A percentile compares a stretch with the other conserved stretches of the same genome.
These are phyloP conservation scores for Ganoderma meredithae DNA, from an alignment of 1,284 basidiomycete species.

Conservation along the genomic window DNA sequence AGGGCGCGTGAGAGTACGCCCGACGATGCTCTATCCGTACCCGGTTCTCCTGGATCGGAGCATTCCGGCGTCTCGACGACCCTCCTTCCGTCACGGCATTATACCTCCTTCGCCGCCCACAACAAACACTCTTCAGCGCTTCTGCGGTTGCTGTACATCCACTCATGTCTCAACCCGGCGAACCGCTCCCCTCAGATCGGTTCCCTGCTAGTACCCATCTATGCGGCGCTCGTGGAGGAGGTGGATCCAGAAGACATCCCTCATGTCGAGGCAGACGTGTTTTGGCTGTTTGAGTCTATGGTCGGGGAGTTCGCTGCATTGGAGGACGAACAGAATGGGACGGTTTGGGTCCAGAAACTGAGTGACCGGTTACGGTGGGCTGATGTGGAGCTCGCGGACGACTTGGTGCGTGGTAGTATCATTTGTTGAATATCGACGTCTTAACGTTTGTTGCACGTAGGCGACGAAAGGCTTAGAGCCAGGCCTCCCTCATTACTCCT, in stretches of 20 bases:
- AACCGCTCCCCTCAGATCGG: slow-evolving; percentile 71
- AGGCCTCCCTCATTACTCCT: slow-evolving; percentile 78
- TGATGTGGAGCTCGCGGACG: slow-evolving; percentile 66
- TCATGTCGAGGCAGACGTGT: slow-evolving; percentile 80
- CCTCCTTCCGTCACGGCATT: slow-evolving; percentile 57
- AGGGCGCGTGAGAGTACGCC: slow-evolving; percentile 36
- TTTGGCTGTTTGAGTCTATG: slow-evolving; percentile 81
- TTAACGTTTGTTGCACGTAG: slow-evolving; percentile 40
- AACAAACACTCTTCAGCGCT: slow-evolving; percentile 69
- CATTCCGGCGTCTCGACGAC: slow-evolving; percentile 50
- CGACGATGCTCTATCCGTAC: slow-evolving; percentile 42
- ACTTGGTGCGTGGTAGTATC: slow-evolving; percentile 56
- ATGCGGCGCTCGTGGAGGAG: slow-evolving; percentile 67
- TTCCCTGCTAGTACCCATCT: slow-evolving; percentile 73
- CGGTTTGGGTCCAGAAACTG: slow-evolving; percentile 68
- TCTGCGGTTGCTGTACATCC: slow-evolving; percentile 75
- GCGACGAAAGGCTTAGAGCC: slow-evolving; percentile 73
- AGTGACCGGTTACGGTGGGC: slow-evolving; percentile 70
- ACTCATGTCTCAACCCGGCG: slow-evolving; percentile 76
- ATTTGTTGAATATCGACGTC: slow-evolving; percentile 19
- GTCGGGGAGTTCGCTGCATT: slow-evolving; percentile 76
- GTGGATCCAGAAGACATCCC: slow-evolving; percentile 64
- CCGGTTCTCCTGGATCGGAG: slow-evolving; percentile 41
- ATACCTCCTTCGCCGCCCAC: slow-evolving; percentile 56
- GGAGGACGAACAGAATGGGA: slow-evolving; percentile 68